A percentile compares a stretch with the other conserved stretches of the same genome.
These are phyloP conservation scores for Cladosporium sp. DNA, from an alignment of 2,329 filamentous ascomycete species.

Conservation along the genomic window DNA sequence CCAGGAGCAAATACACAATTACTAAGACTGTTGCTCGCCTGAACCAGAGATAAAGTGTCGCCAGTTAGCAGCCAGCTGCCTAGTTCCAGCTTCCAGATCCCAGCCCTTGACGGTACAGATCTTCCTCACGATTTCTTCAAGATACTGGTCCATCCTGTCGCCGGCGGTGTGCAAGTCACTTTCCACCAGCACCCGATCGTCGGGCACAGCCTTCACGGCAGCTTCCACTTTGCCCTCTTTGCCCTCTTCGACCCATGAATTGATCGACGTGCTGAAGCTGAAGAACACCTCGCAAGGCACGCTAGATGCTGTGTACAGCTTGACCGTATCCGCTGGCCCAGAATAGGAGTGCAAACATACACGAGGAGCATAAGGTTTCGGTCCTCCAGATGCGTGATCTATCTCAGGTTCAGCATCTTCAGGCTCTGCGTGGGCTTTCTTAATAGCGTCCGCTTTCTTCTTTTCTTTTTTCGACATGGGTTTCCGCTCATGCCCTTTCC, in stretches of 20 bases:
- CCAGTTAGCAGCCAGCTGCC: slow-evolving; percentile 69
- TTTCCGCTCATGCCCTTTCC: slow-evolving; percentile 66
- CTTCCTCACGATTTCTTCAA: slow-evolving; percentile 72
- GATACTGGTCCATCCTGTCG: slow-evolving; percentile 67
- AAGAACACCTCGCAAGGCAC: slow-evolving; percentile 79
- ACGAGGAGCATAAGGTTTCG: slow-evolving; percentile 72
- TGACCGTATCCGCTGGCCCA: slow-evolving; percentile 68
- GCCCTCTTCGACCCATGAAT: slow-evolving; percentile 47
- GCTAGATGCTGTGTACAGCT: slow-evolving; percentile 69
- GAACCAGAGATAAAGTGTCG: slow-evolving; percentile 57
- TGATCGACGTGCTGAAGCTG: slow-evolving; percentile 82
- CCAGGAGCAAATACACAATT: too few species aligned
- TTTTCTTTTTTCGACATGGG: slow-evolving; percentile 57
- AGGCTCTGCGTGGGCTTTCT: slow-evolving; percentile 14
- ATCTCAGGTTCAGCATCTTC: slow-evolving; percentile 16
- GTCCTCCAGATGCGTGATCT: neutral
- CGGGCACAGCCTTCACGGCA: slow-evolving; percentile 67
- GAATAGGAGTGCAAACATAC: slow-evolving; percentile 95
- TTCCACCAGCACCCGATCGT: slow-evolving; percentile 76
- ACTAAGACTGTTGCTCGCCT: neutral
- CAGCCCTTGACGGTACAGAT: slow-evolving; percentile 78
- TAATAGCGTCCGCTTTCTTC: slow-evolving; percentile 25
- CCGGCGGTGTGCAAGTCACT: slow-evolving; percentile 87
- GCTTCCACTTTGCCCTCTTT: slow-evolving; percentile 54
- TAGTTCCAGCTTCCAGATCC: slow-evolving; percentile 67